A percentile compares a stretch with the other conserved stretches of the same genome.
phyloP scores from a whole-genome alignment of 805 yeast species.

The Saturnispora ahearnii region DNA sequence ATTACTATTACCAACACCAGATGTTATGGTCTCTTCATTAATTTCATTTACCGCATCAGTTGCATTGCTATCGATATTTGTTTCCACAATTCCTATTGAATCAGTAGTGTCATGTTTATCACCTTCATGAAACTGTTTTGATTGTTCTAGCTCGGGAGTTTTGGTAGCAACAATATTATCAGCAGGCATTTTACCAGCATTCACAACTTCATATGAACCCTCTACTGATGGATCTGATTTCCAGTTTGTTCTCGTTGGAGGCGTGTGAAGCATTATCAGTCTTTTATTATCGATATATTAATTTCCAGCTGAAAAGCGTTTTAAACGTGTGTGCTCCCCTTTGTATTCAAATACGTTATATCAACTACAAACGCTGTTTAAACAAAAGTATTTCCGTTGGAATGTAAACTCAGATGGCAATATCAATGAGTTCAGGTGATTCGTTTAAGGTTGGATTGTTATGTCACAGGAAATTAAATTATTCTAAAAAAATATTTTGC shows the following conservation, averaged over 20 bases:
- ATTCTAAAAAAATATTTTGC: no score
- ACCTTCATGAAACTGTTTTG: neutral
- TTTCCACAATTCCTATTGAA: neutral
- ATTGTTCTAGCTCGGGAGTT: neutral
- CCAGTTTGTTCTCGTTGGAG: constrained; percentile 28
- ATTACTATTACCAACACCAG: neutral
- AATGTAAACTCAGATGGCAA: neutral
- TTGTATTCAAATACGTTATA: neutral
- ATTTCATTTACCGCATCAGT: neutral
- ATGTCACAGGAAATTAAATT: neutral
- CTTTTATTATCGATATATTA: neutral
- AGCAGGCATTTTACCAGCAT: neutral
- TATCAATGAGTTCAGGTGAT: neutral
- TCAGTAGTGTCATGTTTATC: neutral
- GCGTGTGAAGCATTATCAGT: constrained; percentile 26
- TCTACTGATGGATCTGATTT: constrained; percentile 15
- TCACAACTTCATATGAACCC: neutral
- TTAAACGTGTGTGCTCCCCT: neutral
- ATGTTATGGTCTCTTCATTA: neutral
- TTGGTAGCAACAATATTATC: neutral
- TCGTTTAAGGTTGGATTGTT: neutral
- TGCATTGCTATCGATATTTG: neutral
- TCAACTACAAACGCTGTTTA: neutral
- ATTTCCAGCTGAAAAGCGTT: neutral
- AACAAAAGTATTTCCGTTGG: neutral